phyloP scores from a whole-genome alignment of 306 rosid genomes.

The Dalbergia oliveri region DNA sequence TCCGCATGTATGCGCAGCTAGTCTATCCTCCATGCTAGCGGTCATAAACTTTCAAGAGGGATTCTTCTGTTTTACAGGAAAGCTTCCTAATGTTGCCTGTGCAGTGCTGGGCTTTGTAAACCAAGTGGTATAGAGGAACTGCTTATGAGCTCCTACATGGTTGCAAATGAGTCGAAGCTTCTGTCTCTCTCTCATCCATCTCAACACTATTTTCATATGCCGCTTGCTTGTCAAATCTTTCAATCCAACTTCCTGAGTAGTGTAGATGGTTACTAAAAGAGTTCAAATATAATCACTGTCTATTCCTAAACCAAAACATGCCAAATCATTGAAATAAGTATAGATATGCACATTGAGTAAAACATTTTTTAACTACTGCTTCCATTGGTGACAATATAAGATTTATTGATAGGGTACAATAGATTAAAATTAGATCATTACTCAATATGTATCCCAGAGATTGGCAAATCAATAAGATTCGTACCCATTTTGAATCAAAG shows the following conservation, averaged over 20 bases:
- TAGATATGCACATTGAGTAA: too few species aligned
- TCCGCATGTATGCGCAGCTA: too few species aligned
- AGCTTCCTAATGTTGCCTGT: conserved; percentile 43
- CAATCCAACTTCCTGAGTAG: conserved; percentile 75
- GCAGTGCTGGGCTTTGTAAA: conserved; percentile 65
- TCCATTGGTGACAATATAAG: background rate
- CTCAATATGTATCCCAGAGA: background rate
- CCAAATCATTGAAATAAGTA: too few species aligned
- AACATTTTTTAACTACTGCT: too few species aligned
- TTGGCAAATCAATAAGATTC: background rate
- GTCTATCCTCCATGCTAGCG: conserved; percentile 18
- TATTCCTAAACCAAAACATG: too few species aligned
- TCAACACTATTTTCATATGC: conserved; percentile 85
- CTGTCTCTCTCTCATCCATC: conserved; percentile 97
- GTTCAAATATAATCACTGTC: background rate
- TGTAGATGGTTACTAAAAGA: background rate
- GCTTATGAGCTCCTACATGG: conserved; percentile 82
- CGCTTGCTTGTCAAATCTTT: conserved; percentile 83
- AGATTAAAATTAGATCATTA: too few species aligned
- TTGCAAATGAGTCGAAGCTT: conserved; percentile 86
- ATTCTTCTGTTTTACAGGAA: conserved; percentile 51
- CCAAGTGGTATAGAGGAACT: conserved; percentile 88
- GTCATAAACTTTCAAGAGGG: conserved; percentile 36
- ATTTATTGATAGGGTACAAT: too few species aligned
- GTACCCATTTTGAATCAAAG: too few species aligned